A percentile compares a stretch with the other conserved stretches of the same genome.
phyloP scores from a whole-genome alignment of 495 filamentous ascomycete species.

The Cenococcum geophilum region DNA sequence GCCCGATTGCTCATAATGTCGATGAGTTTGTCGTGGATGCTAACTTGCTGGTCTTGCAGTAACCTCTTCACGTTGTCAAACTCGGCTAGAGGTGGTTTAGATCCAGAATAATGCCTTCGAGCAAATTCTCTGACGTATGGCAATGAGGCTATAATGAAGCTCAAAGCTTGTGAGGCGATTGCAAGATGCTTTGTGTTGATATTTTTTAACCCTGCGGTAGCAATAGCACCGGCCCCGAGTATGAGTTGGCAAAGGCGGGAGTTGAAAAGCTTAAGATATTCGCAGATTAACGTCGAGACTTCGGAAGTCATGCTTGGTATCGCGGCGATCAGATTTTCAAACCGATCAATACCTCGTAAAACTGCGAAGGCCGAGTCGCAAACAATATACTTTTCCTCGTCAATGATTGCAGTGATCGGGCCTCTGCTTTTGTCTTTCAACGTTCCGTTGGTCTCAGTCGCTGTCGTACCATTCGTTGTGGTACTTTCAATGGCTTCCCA shows the following conservation, averaged over 20 bases:
- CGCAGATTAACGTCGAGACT: conserved; percentile 63
- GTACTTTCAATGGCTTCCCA: conserved; percentile 46
- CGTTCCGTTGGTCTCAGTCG: conserved; percentile 45
- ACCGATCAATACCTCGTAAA: conserved; percentile 71
- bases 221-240: conserved; percentile 85
- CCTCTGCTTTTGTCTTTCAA: conserved; percentile 61
- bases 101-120: conserved; percentile 61
- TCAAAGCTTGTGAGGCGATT: conserved; percentile 80
- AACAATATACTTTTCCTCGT: conserved; percentile 79
- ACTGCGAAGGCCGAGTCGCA: conserved; percentile 74
- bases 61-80: conserved; percentile 88
- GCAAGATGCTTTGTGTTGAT: conserved; percentile 96
- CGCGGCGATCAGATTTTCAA: conserved; percentile 71
- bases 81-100: conserved; percentile 63
- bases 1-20: conserved; percentile 89
- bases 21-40: conserved; percentile 90
- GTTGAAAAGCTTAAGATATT: conserved; percentile 85
- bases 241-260: conserved; percentile 90
- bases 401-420: conserved; percentile 56
- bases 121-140: conserved; percentile 90
- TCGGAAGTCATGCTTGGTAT: conserved; percentile 86
- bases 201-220: conserved; percentile 86
- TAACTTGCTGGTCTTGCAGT: conserved; percentile 87
- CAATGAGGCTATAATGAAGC: conserved; percentile 79
- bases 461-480: conserved; percentile 30